Evolutionary conservation across 179 eudicot genomes (phyloP), one percentile per base, ranked within the genome.

Genomic region (Silene vulgaris): DNA sequence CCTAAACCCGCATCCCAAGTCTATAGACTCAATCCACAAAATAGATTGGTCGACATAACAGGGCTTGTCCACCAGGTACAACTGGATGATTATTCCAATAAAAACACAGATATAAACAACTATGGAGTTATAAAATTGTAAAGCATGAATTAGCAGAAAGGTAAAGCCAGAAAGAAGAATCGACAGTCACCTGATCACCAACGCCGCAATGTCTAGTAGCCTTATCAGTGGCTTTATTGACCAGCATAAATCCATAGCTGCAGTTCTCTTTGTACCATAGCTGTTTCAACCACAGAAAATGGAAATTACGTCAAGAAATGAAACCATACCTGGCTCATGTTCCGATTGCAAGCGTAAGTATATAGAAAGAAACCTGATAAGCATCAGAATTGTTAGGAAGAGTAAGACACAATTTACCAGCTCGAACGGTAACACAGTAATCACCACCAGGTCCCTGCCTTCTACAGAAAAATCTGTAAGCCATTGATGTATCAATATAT

Each of bases 41-140:
- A 35, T 23, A 7, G 50, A 66, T n/a, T 2, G 17, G 8, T 32
- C 23, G 9, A 5, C 12, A 66, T 16, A 32, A 4, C 11, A 2
- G 0, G 70, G 70, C 13, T n/a, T 66, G 45, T 66, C 48, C 11
- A 66, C 70, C 70, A 66, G 8, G n/a, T 16, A 66, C 70, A 66
- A 66, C 70, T 66, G 48, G 70, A 65, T 32, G 37, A 30, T 13
- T 3, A 30, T 6, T 1, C n/a, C 11, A 63, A 26, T 5, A n/a
- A 64, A 28, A 29, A 28, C 1, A 11, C 13, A 28, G 1, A 4
- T 12, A 37, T 37, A 37, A 6, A 0, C 0, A 32, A 4, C 37
- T 0, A 32, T 37, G 43, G 43, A 37, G 43, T 37, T 37, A 35
- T 35, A 23, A 23, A 23, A 23, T 23, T 23, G 26, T 23, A 23